phyloP scores from a whole-genome alignment of 352 stramenopile species.

The Phytophthora europaea region DNA sequence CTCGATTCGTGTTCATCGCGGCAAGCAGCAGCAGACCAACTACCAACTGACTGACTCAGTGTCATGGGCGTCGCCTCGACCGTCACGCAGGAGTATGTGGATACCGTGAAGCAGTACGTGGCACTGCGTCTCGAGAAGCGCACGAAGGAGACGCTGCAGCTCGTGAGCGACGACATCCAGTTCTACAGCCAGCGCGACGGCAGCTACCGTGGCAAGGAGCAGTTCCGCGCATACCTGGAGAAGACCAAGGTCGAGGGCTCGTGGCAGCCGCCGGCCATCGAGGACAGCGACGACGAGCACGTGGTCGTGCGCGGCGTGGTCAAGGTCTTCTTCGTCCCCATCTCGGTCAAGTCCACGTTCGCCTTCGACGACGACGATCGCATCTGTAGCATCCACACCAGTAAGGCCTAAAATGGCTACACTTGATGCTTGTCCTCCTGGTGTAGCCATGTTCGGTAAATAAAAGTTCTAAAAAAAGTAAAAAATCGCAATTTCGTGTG shows the following conservation, averaged over 20 bases:
- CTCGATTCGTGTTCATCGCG: slow-evolving; percentile 11
- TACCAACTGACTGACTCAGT: neutral
- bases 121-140: slow-evolving; percentile 50
- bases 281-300: slow-evolving; percentile 55
- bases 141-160: slow-evolving; percentile 50
- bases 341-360: slow-evolving; percentile 65
- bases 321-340: slow-evolving; percentile 63
- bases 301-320: slow-evolving; percentile 62
- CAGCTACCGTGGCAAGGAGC: slow-evolving; percentile 53
- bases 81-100: slow-evolving; percentile 50
- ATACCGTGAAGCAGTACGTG: slow-evolving; percentile 57
- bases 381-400: slow-evolving; percentile 64
- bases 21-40: neutral
- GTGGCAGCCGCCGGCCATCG: slow-evolving; percentile 51
- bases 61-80: slow-evolving; percentile 43
- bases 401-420: slow-evolving; percentile 41
- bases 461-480: neutral
- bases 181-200: slow-evolving; percentile 65
- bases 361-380: slow-evolving; percentile 45
- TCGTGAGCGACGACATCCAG: slow-evolving; percentile 65
- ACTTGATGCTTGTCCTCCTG: neutral
- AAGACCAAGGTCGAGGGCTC: slow-evolving; percentile 63
- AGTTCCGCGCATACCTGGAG: slow-evolving; percentile 56
- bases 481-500: neutral
- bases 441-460: slow-evolving; percentile 7